Percentiles rank a stretch among this genome's conserved stretches.
Evolutionary conservation across 352 stramenopile genomes (phyloP).

Genomic region (Globisporangium irregulare): DNA sequence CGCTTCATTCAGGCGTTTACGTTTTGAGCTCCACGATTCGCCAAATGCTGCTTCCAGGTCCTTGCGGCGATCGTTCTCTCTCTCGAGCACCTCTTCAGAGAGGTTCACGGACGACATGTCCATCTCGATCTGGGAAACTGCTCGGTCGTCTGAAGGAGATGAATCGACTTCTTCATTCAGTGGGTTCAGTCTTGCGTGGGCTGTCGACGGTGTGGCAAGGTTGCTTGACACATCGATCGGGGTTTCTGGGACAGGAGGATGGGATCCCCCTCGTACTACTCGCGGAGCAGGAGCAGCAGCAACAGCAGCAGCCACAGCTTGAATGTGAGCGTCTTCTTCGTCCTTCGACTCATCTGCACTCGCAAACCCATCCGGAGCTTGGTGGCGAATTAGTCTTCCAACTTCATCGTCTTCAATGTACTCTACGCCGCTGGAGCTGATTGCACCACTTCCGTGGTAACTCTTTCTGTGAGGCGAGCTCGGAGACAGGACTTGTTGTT

Average conservation of each 20-base stretch:
- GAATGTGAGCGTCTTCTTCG: slow-evolving; percentile 14
- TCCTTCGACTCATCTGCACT: slow-evolving; percentile 36
- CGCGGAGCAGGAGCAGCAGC: slow-evolving; percentile 16
- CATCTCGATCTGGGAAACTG: slow-evolving; percentile 40
- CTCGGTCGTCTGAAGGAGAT: slow-evolving; percentile 23
- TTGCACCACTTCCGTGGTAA: slow-evolving; percentile 27
- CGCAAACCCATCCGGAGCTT: slow-evolving; percentile 56
- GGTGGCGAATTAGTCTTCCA: slow-evolving; percentile 61
- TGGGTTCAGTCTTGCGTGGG: slow-evolving; percentile 25
- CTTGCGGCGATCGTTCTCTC: slow-evolving; percentile 74
- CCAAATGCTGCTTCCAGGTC: slow-evolving; percentile 90
- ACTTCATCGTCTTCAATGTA: slow-evolving; percentile 84
- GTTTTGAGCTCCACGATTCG: slow-evolving; percentile 95
- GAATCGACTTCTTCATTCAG: slow-evolving; percentile 22
- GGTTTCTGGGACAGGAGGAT: slow-evolving; percentile 52
- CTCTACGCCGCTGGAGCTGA: slow-evolving; percentile 51
- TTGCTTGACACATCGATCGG: slow-evolving; percentile 55
- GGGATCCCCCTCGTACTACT: slow-evolving; percentile 15
- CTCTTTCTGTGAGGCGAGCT: slow-evolving; percentile 50
- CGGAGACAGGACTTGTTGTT: slow-evolving; percentile 47
- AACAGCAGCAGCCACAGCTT: neutral
- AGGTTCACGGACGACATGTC: slow-evolving; percentile 55
- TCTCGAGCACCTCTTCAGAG: slow-evolving; percentile 75
- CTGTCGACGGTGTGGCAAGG: slow-evolving; percentile 51
- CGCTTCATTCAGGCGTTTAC: slow-evolving; percentile 80